Evolutionary conservation across 148 eudicot genomes (phyloP).

Genomic region (Hydrangea macrophylla): DNA sequence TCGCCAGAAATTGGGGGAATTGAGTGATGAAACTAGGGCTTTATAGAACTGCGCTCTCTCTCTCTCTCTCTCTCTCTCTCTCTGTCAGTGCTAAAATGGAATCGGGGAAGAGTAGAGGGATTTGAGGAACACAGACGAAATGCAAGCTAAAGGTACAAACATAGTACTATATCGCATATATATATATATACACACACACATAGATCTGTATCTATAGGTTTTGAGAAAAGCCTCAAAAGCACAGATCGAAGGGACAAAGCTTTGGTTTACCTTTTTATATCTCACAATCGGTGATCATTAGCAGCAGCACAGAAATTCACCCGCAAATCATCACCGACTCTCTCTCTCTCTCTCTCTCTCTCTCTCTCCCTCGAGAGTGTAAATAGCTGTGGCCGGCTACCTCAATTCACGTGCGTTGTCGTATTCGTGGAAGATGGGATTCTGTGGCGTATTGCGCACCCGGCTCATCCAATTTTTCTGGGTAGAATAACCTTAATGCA

Average conservation of each 20-base stretch:
- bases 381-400: background rate
- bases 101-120: no score
- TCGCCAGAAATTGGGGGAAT: no score
- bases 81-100: no score
- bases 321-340: background rate
- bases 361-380: background rate
- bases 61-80: no score
- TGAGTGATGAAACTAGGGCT: no score
- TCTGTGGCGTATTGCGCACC: constrained; percentile 5
- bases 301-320: constrained; percentile 1
- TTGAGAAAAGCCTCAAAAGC: background rate
- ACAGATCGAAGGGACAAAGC: background rate
- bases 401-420: background rate
- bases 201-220: constrained; percentile 2
- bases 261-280: constrained; percentile 4
- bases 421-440: background rate
- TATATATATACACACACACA: background rate
- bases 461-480: no score
- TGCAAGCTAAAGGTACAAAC: background rate
- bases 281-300: background rate
- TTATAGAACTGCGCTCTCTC: no score
- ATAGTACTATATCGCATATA: background rate
- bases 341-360: no score
- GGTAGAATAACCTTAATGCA: no score
- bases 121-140: background rate